These are phyloP conservation scores for Fraxinus excelsior DNA, from an alignment of 257 asterid genomes.

Conservation along the genomic window DNA sequence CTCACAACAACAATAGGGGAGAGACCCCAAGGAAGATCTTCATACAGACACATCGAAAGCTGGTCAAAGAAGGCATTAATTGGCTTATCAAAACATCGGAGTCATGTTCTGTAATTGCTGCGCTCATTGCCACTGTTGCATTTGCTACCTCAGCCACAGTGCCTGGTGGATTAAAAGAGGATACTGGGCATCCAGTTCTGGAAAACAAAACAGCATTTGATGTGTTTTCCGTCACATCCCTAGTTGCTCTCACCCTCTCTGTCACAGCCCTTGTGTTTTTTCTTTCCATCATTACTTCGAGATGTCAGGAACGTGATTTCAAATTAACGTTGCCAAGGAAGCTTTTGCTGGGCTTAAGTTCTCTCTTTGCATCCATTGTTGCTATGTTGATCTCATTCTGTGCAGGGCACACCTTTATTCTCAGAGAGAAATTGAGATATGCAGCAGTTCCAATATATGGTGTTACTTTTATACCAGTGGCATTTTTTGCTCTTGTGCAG, in stretches of 20 bases:
- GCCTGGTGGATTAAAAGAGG: constrained; percentile 53
- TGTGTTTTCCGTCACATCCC: constrained; percentile 23
- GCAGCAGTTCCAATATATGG: constrained; percentile 49
- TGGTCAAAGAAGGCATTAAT: constrained; percentile 36
- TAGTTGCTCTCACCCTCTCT: constrained; percentile 58
- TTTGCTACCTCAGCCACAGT: constrained; percentile 59
- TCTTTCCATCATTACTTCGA: constrained; percentile 60
- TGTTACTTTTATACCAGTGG: constrained; percentile 19
- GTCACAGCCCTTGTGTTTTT: constrained; percentile 62
- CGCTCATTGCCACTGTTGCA: constrained; percentile 66
- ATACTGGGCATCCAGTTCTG: constrained; percentile 42
- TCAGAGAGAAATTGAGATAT: constrained; percentile 20
- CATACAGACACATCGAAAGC: constrained; percentile 31
- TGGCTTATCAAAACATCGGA: constrained; percentile 70
- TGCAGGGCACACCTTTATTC: constrained; percentile 35
- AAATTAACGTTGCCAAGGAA: constrained; percentile 43
- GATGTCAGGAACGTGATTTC: constrained; percentile 52
- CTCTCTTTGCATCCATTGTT: constrained; percentile 53
- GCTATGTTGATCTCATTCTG: constrained; percentile 47
- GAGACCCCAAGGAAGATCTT: constrained; percentile 47
- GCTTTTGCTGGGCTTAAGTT: constrained; percentile 50
- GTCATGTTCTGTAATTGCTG: constrained; percentile 64
- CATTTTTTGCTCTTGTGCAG: constrained; percentile 45
- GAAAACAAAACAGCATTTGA: constrained; percentile 29
- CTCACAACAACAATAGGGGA: constrained; percentile 38